These are phyloP conservation scores for Lactarius psammicola DNA, from an alignment of 768 basidiomycete genomes.

Conservation along the genomic window DNA sequence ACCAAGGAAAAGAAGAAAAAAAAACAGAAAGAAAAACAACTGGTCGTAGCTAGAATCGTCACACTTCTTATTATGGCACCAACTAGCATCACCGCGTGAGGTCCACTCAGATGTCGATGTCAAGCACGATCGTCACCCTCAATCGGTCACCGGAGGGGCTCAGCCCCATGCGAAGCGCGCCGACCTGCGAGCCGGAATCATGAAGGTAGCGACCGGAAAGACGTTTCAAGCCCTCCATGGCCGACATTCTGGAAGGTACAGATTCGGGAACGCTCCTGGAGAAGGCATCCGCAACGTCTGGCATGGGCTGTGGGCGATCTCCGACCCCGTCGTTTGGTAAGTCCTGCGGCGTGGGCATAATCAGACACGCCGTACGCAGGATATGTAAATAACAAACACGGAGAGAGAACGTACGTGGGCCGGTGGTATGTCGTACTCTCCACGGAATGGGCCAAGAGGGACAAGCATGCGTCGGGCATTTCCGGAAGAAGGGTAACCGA, in stretches of 20 bases:
- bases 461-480: not conserved
- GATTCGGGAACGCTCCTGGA: not conserved
- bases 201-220: not conserved
- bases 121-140: not conserved
- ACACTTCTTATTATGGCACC: no score
- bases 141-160: not conserved
- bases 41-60: not conserved
- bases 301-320: not conserved
- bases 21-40: not conserved
- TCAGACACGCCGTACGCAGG: not conserved
- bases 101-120: not conserved
- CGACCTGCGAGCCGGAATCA: not conserved
- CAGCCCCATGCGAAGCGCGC: not conserved
- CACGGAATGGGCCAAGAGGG: not conserved
- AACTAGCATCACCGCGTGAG: no score
- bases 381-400: not conserved
- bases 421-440: not conserved
- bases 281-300: not conserved
- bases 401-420: not conserved
- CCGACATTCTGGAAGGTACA: not conserved
- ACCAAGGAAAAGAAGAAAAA: not conserved
- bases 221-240: not conserved
- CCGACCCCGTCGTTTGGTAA: not conserved
- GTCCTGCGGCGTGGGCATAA: not conserved
- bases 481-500: not conserved